Evolutionary conservation across 345 rosid genomes (phyloP), one percentile per base, ranked within the genome.

Genomic region (Eucalyptus coolabah): DNA sequence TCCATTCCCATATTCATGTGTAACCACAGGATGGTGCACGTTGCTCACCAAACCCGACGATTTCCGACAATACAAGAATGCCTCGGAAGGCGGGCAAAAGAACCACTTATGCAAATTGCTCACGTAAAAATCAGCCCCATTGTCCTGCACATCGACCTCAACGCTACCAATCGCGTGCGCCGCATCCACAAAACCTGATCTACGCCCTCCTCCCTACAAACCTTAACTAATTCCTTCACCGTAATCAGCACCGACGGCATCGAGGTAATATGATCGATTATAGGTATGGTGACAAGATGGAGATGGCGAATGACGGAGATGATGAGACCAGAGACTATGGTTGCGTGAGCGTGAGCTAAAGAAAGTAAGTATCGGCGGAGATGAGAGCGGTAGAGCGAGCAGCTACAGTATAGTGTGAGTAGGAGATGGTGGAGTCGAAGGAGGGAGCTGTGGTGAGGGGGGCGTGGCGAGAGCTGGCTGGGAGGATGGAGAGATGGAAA

Each of bases 51-150:
- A 89, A 8, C 87, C 86, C 23, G 50, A 47, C 3, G 95, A 93
- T 49, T 89, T 96, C 90, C 89, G 95, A 89, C 97, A 96, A 86
- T 98, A 95, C 95, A 97, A 91, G 92, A 98, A 96, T 1, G 99
- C 98, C 19, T 93, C 98, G 0, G 99, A 95, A 40, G 99, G 99
- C 0, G 99, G 99, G 16, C 98, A 96, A 89, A 98, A 98, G 87
- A 97, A 96, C 99, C 99, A 98, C 86, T 98, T 98, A 50, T 97
- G 96, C 90, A 98, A 93, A 88, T 97, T 97, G 86, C 99, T 96
- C 5, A 95, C 93, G 65, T 98, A 98, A 90, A 96, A 98, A 89
- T 98, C 99, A 89, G 99, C 99, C 45, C 96, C 99, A 83, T 96
- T 96, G 87, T 96, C 97, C 88, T 95, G 93, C 94, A 98, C 92